phyloP scores from a whole-genome alignment of 1,284 basidiomycete genomes.

The Leccinum subatratum region DNA sequence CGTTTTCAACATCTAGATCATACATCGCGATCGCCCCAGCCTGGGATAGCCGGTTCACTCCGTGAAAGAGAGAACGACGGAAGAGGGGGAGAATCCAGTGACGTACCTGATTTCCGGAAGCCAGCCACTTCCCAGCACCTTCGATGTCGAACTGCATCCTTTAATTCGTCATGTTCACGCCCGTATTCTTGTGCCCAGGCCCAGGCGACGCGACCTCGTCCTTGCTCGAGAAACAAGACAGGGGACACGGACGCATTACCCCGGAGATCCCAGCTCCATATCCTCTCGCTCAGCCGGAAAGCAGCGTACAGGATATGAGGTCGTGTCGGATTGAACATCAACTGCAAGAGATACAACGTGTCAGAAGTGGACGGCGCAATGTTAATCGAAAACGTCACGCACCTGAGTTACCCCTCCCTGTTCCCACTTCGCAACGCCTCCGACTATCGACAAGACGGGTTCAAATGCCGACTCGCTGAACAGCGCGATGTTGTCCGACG shows the following conservation, averaged over 20 bases:
- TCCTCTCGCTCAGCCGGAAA: slow-evolving; percentile 59
- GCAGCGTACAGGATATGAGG: slow-evolving; percentile 75
- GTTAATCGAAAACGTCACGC: too few relatives aligned
- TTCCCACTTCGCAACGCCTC: slow-evolving; percentile 31
- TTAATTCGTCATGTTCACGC: slow-evolving; percentile 59
- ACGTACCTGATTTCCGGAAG: slow-evolving; percentile 67
- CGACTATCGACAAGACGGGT: slow-evolving; percentile 61
- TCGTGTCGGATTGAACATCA: slow-evolving; percentile 72
- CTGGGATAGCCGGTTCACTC: slow-evolving; percentile 21
- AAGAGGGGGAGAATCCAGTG: background rate
- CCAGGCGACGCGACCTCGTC: background rate
- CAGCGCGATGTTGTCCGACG: slow-evolving; percentile 63
- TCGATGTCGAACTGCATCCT: slow-evolving; percentile 76
- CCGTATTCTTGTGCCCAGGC: background rate
- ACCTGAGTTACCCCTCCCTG: slow-evolving; percentile 59
- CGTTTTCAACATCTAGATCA: slow-evolving; percentile 31
- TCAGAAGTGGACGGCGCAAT: background rate
- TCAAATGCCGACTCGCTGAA: slow-evolving; percentile 62
- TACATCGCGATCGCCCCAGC: slow-evolving; percentile 45
- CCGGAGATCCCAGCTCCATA: slow-evolving; percentile 79
- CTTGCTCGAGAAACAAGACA: slow-evolving; percentile 36
- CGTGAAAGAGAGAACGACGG: background rate
- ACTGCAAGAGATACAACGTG: slow-evolving; percentile 37
- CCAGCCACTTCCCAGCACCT: slow-evolving; percentile 61
- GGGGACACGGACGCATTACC: slow-evolving; percentile 46